phyloP scores from a whole-genome alignment of 78 protist genomes.

The Dictyostelium intermedium region DNA sequence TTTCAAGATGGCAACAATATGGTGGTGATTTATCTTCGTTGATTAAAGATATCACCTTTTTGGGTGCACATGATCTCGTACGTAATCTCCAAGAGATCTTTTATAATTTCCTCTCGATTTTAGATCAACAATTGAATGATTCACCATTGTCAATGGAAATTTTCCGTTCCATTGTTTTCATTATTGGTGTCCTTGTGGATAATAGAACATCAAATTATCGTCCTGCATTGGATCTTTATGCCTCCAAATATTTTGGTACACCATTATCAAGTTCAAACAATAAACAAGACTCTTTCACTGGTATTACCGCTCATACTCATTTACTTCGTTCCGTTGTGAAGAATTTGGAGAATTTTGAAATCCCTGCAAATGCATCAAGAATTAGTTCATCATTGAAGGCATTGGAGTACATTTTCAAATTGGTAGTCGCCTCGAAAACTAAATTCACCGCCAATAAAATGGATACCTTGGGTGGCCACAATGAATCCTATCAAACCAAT shows the following conservation, averaged over 20 bases:
- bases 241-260: slow-evolving; percentile 43
- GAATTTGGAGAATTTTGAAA: slow-evolving; percentile 73
- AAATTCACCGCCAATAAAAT: slow-evolving; percentile 29
- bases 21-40: slow-evolving; percentile 37
- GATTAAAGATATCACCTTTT: slow-evolving; percentile 62
- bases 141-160: slow-evolving; percentile 73
- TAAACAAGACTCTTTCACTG: not conserved
- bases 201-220: slow-evolving; percentile 45
- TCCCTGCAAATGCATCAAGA: slow-evolving; percentile 41
- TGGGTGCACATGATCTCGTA: slow-evolving; percentile 30
- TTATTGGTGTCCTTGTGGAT: slow-evolving; percentile 65
- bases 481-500: slow-evolving; percentile 47
- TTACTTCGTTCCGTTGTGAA: slow-evolving; percentile 54
- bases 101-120: slow-evolving; percentile 53
- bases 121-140: slow-evolving; percentile 73
- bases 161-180: slow-evolving; percentile 40
- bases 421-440: slow-evolving; percentile 53
- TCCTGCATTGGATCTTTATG: slow-evolving; percentile 61
- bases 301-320: slow-evolving; percentile 67
- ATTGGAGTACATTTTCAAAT: slow-evolving; percentile 63
- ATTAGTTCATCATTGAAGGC: slow-evolving; percentile 63
- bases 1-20: slow-evolving; percentile 50
- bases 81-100: slow-evolving; percentile 74
- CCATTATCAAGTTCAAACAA: not conserved
- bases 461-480: not conserved